Percentiles rank a stretch among this genome's conserved stretches.
These are phyloP conservation scores for Pseudocercospora eumusae DNA, from an alignment of 2,329 filamentous ascomycete genomes.

Conservation along the genomic window DNA sequence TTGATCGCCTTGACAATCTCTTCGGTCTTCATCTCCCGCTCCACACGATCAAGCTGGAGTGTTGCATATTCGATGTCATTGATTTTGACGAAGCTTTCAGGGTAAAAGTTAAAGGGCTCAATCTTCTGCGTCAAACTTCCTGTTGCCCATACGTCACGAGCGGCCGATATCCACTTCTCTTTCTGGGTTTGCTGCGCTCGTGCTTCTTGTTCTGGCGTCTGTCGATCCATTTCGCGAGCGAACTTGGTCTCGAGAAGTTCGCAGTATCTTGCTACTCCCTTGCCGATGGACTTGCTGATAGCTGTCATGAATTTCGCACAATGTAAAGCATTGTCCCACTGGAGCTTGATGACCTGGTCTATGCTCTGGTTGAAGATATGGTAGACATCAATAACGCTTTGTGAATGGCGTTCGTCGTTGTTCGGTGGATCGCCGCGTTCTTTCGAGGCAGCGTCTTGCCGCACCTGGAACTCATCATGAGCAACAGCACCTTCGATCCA, in stretches of 20 bases:
- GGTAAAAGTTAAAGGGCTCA: slow-evolving; percentile 94
- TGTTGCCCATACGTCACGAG: slow-evolving; percentile 82
- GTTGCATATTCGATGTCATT: slow-evolving; percentile 98
- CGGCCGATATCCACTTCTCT: slow-evolving; percentile 89
- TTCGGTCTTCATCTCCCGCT: slow-evolving; percentile 87
- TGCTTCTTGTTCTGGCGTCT: slow-evolving; percentile 83
- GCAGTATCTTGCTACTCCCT: slow-evolving; percentile 84
- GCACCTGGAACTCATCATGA: slow-evolving; percentile 81
- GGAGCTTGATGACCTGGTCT: slow-evolving; percentile 79
- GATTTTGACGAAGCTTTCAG: slow-evolving; percentile 93
- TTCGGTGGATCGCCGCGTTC: slow-evolving; percentile 53
- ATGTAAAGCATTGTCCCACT: slow-evolving; percentile 92
- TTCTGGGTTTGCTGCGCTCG: slow-evolving; percentile 77
- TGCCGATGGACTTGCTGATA: slow-evolving; percentile 78
- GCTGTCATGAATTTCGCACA: slow-evolving; percentile 97
- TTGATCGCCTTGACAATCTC: slow-evolving; percentile 80
- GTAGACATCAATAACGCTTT: slow-evolving; percentile 91
- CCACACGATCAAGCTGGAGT: slow-evolving; percentile 85
- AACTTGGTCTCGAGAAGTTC: slow-evolving; percentile 86
- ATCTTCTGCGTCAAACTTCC: slow-evolving; percentile 78
- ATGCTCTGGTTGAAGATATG: slow-evolving; percentile 89
- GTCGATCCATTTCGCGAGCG: slow-evolving; percentile 85
- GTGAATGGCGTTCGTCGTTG: slow-evolving; percentile 86
- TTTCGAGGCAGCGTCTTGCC: slow-evolving; percentile 63
- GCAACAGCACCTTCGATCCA: slow-evolving; percentile 91